Evolutionary conservation across 2,329 filamentous ascomycete genomes (phyloP).

Genomic region (Ploettnerulaceae sp.): DNA sequence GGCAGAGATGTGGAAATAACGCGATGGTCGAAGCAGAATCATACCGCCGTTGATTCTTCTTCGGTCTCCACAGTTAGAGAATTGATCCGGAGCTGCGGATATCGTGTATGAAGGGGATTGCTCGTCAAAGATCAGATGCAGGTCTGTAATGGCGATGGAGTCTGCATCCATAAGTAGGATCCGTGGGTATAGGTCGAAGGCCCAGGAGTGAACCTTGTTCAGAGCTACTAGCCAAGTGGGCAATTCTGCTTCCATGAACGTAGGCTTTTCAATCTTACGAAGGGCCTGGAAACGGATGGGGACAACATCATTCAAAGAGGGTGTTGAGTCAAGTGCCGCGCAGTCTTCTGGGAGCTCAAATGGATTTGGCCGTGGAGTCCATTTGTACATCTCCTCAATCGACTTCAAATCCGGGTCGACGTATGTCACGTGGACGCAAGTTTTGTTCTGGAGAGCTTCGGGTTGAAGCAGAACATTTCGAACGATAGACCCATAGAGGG

Average conservation of each 20-base stretch:
- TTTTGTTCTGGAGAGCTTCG: slow-evolving; percentile 1
- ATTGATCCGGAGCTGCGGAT: slow-evolving; percentile 6
- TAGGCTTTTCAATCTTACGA: slow-evolving; percentile 5
- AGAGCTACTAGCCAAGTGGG: slow-evolving; percentile 9
- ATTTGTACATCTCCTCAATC: slow-evolving; percentile 15
- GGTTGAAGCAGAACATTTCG: slow-evolving; percentile 12
- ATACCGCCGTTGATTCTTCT: slow-evolving; percentile 10
- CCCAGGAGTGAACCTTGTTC: slow-evolving; percentile 14
- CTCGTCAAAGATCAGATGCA: slow-evolving; percentile 11
- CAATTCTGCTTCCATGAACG: slow-evolving; percentile 8
- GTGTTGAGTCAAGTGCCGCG: neutral
- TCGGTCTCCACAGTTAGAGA: slow-evolving; percentile 8
- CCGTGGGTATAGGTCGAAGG: slow-evolving; percentile 11
- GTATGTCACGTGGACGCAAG: slow-evolving; percentile 12
- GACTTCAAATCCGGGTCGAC: slow-evolving; percentile 4
- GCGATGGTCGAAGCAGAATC: slow-evolving; percentile 6
- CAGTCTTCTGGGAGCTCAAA: slow-evolving; percentile 7
- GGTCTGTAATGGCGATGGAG: slow-evolving; percentile 8
- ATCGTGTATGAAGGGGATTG: neutral
- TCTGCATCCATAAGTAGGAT: slow-evolving; percentile 14
- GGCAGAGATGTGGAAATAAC: slow-evolving; percentile 13
- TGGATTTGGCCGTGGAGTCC: slow-evolving; percentile 6
- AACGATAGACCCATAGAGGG: slow-evolving; percentile 12
- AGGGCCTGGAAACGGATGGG: slow-evolving; percentile 11
- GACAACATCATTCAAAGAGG: slow-evolving; percentile 4